Evolutionary conservation across 2,329 filamentous ascomycete genomes (phyloP).

Genomic region (Aspergillus luchuensis): DNA sequence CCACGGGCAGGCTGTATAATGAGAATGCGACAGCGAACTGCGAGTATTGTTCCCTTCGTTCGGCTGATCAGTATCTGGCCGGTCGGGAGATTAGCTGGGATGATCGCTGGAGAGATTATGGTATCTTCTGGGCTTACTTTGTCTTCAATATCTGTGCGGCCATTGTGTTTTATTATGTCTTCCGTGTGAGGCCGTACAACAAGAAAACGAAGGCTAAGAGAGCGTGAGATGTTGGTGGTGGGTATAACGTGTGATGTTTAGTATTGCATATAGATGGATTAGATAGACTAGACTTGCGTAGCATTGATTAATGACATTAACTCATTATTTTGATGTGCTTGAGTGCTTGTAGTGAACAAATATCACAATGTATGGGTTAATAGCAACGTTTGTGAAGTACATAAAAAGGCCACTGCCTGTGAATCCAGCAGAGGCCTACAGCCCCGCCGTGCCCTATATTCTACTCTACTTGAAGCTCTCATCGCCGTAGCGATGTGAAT

Average conservation of each 20-base stretch:
- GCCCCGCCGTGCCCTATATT: too few relatives aligned
- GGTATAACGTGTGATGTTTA: too few relatives aligned
- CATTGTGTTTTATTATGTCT: slow-evolving; percentile 54
- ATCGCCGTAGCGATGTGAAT: too few relatives aligned
- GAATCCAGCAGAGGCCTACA: too few relatives aligned
- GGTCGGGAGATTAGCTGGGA: slow-evolving; percentile 53
- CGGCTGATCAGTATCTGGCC: slow-evolving; percentile 42
- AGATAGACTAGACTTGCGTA: too few relatives aligned
- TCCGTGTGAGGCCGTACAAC: slow-evolving; percentile 27
- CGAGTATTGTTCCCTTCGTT: slow-evolving; percentile 44
- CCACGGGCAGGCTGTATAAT: slow-evolving; percentile 58
- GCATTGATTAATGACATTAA: too few relatives aligned
- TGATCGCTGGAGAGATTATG: slow-evolving; percentile 69
- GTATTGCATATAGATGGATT: neutral
- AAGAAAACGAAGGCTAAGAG: neutral
- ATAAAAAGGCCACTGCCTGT: too few relatives aligned
- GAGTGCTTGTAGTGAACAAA: too few relatives aligned
- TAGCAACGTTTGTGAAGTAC: too few relatives aligned
- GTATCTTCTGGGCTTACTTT: slow-evolving; percentile 61
- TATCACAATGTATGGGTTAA: too few relatives aligned
- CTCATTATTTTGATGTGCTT: too few relatives aligned
- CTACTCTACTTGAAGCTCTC: too few relatives aligned
- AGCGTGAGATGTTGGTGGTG: neutral
- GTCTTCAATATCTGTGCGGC: slow-evolving; percentile 59
- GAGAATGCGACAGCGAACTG: slow-evolving; percentile 53